Evolutionary conservation across 2,329 filamentous ascomycete species (phyloP).

Genomic region (Aspergillus japonicus): DNA sequence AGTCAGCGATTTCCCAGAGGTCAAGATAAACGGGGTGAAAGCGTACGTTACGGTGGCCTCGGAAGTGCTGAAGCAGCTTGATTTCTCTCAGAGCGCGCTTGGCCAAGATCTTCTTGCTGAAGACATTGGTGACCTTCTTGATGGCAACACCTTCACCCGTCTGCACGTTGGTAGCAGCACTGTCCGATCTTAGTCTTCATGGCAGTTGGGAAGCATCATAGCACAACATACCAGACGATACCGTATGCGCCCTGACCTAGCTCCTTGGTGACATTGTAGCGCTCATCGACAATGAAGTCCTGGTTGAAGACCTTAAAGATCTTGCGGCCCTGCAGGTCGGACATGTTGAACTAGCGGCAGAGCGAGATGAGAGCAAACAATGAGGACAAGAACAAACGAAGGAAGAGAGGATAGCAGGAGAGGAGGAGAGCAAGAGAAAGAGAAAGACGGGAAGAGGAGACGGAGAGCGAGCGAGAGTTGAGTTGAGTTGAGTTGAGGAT

Average conservation of each 20-base stretch:
- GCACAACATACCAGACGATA: constrained; percentile 82
- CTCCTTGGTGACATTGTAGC: constrained; percentile 98
- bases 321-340: constrained; percentile 71
- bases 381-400: constrained; percentile 1
- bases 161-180: constrained; percentile 87
- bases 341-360: constrained; percentile 45
- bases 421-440: neutral
- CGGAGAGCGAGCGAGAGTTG: neutral
- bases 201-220: neutral
- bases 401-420: neutral
- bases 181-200: constrained; percentile 37
- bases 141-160: constrained; percentile 93
- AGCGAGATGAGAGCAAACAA: neutral
- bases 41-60: constrained; percentile 80
- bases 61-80: constrained; percentile 97
- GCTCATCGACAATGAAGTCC: constrained; percentile 96
- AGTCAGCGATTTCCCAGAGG: constrained; percentile 36
- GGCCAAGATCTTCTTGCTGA: constrained; percentile 99
- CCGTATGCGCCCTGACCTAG: constrained; percentile 97
- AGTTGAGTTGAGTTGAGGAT: too few relatives aligned
- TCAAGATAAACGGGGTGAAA: neutral
- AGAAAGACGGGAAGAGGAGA: constrained; percentile 7
- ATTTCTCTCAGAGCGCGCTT: constrained; percentile 98
- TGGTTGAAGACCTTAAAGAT: constrained; percentile 99
- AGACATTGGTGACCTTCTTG: constrained; percentile 99